phyloP scores from a whole-genome alignment of 225 moss, liverwort and hornwort species.

The Neckera pumila region DNA sequence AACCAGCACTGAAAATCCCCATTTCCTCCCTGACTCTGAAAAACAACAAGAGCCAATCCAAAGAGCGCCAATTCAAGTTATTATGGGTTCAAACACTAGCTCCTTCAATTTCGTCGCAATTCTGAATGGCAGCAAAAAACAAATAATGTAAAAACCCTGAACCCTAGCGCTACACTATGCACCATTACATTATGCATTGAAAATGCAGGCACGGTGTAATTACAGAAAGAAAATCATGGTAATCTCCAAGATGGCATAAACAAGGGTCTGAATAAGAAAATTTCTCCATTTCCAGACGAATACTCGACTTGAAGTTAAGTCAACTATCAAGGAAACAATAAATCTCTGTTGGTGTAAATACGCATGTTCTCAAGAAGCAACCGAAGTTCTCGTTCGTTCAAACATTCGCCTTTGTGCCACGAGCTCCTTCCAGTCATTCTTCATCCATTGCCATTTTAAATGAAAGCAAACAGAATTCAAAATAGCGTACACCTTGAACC shows the following conservation, averaged over 20 bases:
- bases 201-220: background rate
- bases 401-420: background rate
- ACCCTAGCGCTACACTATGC: background rate
- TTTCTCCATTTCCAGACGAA: background rate
- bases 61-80: background rate
- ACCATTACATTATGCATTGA: background rate
- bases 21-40: constrained; percentile 36
- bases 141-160: background rate
- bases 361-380: background rate
- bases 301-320: background rate
- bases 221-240: background rate
- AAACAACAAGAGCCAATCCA: background rate
- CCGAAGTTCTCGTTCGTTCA: background rate
- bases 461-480: background rate
- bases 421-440: background rate
- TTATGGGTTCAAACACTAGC: background rate
- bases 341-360: too few species aligned
- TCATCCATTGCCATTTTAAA: background rate
- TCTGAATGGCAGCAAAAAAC: background rate
- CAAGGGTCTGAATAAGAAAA: background rate
- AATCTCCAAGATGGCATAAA: background rate
- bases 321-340: background rate
- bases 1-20: constrained; percentile 71
- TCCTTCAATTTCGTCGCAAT: background rate
- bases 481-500: background rate